A percentile compares a stretch with the other conserved stretches of the same genome.
phyloP scores from a whole-genome alignment of 495 filamentous ascomycete genomes.

The Cryomyces minteri region DNA sequence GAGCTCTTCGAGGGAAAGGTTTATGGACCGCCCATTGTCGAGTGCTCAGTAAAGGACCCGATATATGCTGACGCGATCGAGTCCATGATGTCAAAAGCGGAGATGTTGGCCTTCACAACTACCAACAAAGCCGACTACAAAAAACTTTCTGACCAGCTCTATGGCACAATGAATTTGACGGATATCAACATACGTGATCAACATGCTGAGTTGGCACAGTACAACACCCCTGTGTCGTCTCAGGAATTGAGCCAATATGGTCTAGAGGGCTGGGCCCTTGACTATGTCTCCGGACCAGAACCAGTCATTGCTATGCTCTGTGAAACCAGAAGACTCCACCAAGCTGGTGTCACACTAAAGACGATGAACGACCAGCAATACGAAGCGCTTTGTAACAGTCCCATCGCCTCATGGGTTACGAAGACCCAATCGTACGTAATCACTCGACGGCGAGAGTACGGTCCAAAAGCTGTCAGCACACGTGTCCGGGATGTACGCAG shows the following conservation, averaged over 20 bases:
- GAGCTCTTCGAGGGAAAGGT: conserved; percentile 60
- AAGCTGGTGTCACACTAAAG: conserved; percentile 40
- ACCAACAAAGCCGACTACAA: conserved; percentile 58
- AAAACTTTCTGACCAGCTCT: conserved; percentile 39
- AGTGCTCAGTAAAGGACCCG: conserved; percentile 62
- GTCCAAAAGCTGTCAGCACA: conserved; percentile 45
- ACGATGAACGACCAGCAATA: conserved; percentile 48
- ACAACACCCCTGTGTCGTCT: conserved; percentile 30
- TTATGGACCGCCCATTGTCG: conserved; percentile 69
- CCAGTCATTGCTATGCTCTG: conserved; percentile 80
- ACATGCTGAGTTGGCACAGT: conserved; percentile 24
- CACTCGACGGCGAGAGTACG: conserved; percentile 54
- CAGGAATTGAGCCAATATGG: conserved; percentile 40
- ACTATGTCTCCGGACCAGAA: conserved; percentile 64
- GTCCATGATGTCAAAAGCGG: conserved; percentile 37
- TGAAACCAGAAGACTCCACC: conserved; percentile 41
- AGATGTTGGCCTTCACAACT: conserved; percentile 57
- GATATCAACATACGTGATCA: conserved; percentile 47
- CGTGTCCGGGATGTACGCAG: conserved; percentile 30
- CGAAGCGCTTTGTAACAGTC: conserved; percentile 31
- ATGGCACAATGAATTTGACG: conserved; percentile 34
- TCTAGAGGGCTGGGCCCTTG: conserved; percentile 60
- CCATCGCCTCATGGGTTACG: conserved; percentile 42
- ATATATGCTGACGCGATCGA: conserved; percentile 61
- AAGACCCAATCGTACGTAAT: conserved; percentile 39